Evolutionary conservation across 306 rosid species (phyloP).

Genomic region (Phaseolus lunatus): DNA sequence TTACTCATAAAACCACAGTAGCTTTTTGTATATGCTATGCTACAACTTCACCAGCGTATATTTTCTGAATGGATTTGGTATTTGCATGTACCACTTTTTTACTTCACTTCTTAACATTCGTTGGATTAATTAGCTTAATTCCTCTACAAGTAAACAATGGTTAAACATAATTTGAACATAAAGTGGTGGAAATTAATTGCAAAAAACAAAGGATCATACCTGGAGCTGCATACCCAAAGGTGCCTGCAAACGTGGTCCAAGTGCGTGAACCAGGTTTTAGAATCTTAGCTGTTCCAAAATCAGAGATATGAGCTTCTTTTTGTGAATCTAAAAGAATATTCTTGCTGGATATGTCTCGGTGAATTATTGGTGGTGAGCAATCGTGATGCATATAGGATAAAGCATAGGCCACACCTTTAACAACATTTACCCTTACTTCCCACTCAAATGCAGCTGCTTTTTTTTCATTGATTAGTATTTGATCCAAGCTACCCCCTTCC

Average conservation of each 20-base stretch:
- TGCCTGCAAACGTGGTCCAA: constrained; percentile 38
- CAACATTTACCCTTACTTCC: constrained; percentile 37
- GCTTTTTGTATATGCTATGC: background rate
- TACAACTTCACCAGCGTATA: background rate
- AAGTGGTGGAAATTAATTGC: background rate
- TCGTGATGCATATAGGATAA: constrained; percentile 34
- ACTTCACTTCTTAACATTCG: background rate
- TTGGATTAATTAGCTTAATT: background rate
- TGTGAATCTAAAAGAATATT: constrained; percentile 41
- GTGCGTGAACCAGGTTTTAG: constrained; percentile 12
- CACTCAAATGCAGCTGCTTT: constrained; percentile 36
- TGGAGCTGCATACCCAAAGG: constrained; percentile 47
- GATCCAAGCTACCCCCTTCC: constrained; percentile 41
- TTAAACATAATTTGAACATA: background rate
- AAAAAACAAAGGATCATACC: constrained; percentile 7
- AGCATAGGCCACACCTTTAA: constrained; percentile 46
- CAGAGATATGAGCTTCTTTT: constrained; percentile 39
- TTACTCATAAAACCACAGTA: background rate
- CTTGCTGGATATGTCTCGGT: constrained; percentile 46
- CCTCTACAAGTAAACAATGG: background rate
- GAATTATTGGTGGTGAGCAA: constrained; percentile 40
- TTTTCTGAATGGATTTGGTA: constrained; percentile 9
- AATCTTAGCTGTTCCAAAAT: constrained; percentile 7
- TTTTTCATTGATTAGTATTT: constrained; percentile 8
- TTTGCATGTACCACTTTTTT: background rate